Evolutionary conservation across 1,284 basidiomycete genomes (phyloP).

Genomic region (Irpex sp.): DNA sequence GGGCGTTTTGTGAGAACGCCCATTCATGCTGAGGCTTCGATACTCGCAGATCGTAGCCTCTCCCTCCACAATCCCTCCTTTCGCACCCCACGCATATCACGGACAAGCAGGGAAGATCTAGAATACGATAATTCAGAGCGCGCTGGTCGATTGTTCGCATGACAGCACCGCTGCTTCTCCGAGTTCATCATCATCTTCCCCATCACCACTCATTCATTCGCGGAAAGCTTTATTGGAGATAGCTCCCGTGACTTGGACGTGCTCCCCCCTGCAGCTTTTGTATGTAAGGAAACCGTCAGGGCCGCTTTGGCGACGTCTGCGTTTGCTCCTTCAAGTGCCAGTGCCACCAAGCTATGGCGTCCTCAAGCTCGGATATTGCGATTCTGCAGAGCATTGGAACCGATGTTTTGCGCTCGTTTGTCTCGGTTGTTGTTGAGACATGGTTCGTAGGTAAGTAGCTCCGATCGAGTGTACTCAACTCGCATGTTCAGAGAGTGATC

Average conservation of each 20-base stretch:
- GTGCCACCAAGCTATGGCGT: slow-evolving; percentile 20
- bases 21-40: neutral
- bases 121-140: neutral
- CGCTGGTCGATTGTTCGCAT: neutral
- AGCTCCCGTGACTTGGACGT: neutral
- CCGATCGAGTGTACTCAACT: neutral
- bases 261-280: neutral
- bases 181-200: neutral
- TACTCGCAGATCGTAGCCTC: neutral
- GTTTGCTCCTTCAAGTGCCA: neutral
- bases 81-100: neutral
- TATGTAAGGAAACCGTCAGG: neutral
- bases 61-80: neutral
- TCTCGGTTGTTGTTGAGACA: slow-evolving; percentile 11
- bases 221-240: neutral
- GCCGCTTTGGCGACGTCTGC: neutral
- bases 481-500: too few species aligned
- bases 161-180: neutral
- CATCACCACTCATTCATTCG: neutral
- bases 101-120: neutral
- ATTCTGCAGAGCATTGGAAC: slow-evolving; percentile 8
- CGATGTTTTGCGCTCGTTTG: slow-evolving; percentile 9
- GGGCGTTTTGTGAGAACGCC: neutral
- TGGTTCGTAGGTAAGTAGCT: slow-evolving; percentile 7
- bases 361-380: slow-evolving; percentile 2